phyloP scores from a whole-genome alignment of 2,329 filamentous ascomycete genomes.

The Fusarium albosuccineum region DNA sequence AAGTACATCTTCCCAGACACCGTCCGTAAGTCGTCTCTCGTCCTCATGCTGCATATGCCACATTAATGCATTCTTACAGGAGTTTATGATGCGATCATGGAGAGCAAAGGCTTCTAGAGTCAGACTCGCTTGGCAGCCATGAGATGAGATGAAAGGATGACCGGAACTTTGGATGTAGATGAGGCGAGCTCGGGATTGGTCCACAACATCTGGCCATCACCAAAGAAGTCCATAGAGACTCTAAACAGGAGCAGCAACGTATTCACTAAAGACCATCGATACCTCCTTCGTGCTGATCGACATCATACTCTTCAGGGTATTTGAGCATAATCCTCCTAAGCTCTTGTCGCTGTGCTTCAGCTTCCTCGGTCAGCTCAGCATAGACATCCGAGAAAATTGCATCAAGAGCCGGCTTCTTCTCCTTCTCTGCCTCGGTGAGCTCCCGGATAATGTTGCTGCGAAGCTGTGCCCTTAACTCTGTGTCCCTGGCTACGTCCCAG shows the following conservation, averaged over 20 bases:
- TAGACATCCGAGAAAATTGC: constrained; percentile 23
- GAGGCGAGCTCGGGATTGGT: too few relatives aligned
- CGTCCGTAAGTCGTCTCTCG: constrained; percentile 72
- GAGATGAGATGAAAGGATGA: not conserved
- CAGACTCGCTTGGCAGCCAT: too few relatives aligned
- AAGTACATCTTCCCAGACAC: constrained; percentile 86
- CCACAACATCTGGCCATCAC: too few relatives aligned
- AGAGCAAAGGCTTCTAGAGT: constrained; percentile 70
- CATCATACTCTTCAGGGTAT: constrained; percentile 23
- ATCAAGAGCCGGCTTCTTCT: constrained; percentile 18
- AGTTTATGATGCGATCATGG: constrained; percentile 77
- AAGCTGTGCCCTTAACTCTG: not conserved
- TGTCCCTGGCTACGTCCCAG: constrained; percentile 8
- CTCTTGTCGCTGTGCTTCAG: constrained; percentile 5
- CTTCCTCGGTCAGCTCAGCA: constrained; percentile 20
- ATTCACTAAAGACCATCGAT: constrained; percentile 11
- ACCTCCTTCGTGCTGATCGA: constrained; percentile 8
- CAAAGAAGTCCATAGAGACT: too few relatives aligned
- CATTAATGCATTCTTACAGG: constrained; percentile 57
- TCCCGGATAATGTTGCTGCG: constrained; percentile 16
- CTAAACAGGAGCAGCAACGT: too few relatives aligned
- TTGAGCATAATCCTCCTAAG: constrained; percentile 14
- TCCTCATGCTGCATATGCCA: too few relatives aligned
- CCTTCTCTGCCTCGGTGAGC: constrained; percentile 8
- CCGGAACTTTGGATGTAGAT: too few relatives aligned